Conservation (phyloP, 2,329 filamentous ascomycete genomes). For the Cladophialophora immunda region DNA sequence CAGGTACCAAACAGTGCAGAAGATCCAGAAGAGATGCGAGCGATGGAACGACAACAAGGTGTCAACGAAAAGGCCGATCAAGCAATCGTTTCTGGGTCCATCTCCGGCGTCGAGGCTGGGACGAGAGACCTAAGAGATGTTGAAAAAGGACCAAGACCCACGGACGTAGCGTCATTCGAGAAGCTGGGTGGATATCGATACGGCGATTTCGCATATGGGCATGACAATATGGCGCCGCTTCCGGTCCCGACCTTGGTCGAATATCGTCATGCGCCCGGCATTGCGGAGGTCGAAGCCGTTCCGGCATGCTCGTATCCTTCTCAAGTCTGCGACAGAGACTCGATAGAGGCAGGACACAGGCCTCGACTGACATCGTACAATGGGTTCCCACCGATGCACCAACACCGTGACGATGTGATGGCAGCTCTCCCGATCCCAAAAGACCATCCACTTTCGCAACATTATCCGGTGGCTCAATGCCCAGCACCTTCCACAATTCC, state of each 20-base stretch:
- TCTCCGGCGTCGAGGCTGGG: not conserved
- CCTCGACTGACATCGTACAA: constrained; percentile 8
- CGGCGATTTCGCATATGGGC: constrained; percentile 12
- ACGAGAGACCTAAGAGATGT: not conserved
- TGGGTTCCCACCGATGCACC: not conserved
- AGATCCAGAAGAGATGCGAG: constrained; percentile 1
- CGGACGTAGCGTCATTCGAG: constrained; percentile 6
- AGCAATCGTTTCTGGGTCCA: not conserved
- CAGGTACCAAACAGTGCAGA: not conserved
- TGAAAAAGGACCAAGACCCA: not conserved
- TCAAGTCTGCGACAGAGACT: not conserved
- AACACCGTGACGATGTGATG: constrained; percentile 8
- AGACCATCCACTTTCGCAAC: constrained; percentile 16
- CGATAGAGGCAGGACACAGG: not conserved
- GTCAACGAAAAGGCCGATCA: not conserved
- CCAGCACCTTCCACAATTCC: not conserved
- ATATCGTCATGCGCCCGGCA: not conserved
- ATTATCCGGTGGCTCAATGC: not conserved
- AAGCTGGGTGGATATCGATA: constrained; percentile 20
- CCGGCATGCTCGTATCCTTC: not conserved
- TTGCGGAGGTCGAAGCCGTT: constrained; percentile 8
- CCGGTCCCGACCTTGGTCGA: constrained; percentile 4
- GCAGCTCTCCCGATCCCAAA: constrained; percentile 17
- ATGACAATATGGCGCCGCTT: constrained; percentile 20
- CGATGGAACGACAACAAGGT: not conserved